Evolutionary conservation across 1,284 basidiomycete genomes (phyloP), one percentile per base, ranked within the genome.

Genomic region (Tilletia horrida): DNA sequence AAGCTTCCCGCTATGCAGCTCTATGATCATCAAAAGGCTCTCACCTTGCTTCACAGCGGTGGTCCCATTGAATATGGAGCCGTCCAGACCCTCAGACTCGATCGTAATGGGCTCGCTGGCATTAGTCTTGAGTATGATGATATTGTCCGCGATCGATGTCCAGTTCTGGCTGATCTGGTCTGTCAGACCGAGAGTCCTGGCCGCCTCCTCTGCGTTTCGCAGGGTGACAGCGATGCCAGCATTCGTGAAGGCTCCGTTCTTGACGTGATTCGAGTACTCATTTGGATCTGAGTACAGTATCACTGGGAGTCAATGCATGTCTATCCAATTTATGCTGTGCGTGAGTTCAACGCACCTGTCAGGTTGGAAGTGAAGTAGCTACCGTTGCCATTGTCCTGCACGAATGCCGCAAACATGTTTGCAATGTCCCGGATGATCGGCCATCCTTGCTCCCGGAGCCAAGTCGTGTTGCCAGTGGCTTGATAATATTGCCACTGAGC

Each of bases 401-500:
- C 76, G n/a, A 72, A 67, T 2, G 64, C 48, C n/a, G 75, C 75
- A 48, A 71, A 78, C 64, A 79, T 73, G 4, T 69, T 67, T 16
- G 74, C 67, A 6, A 75, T 55, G 21, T 52, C 44, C 9, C 66
- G 43, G n/a, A 79, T 68, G 67, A 79, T 68, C 23, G 77, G 77
- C 62, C 67, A 74, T 3, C 74, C 76, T 29, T 69, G 61, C 40
- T 66, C 62, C 18, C 66, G 64, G 9, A 79, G 68, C 70, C 73
- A 79, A 0, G 72, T 73, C 21, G 63, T 9, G 69, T 79, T 77
- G 21, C 71, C 67, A 14, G 73, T 77, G 1, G 57, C 61, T 4
- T 72, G 68, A 65, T 72, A 77, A 67, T 77, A 76, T 50, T 79
- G 68, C 59, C 71, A 72, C 0, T 69, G 63, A 3, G 70, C 72